Percentiles rank a stretch among this genome's conserved stretches.
Evolutionary conservation across 352 stramenopile genomes (phyloP).

Genomic region (Pythium rhizo-oryzae): DNA sequence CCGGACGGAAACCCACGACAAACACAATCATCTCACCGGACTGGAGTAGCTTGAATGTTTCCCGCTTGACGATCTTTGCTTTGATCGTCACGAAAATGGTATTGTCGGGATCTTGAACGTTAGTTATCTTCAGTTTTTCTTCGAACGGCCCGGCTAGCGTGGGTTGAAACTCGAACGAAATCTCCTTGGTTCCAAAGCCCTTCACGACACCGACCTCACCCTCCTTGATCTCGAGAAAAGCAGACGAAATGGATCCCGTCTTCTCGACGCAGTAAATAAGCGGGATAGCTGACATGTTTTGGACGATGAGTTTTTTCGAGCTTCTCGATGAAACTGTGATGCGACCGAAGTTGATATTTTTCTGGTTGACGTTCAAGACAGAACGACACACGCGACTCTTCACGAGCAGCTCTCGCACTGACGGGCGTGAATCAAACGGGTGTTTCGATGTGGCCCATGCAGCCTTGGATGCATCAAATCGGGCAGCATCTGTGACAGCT

Average conservation of each 20-base stretch:
- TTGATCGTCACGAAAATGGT: conserved; percentile 90
- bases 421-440: conserved; percentile 76
- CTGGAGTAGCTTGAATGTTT: conserved; percentile 90
- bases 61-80: conserved; percentile 86
- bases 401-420: conserved; percentile 82
- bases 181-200: conserved; percentile 86
- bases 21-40: conserved; percentile 48
- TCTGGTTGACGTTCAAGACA: conserved; percentile 91
- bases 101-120: conserved; percentile 89
- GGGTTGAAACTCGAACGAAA: conserved; percentile 89
- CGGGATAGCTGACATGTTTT: conserved; percentile 87
- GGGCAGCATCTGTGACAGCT: conserved; percentile 55
- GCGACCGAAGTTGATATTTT: conserved; percentile 92
- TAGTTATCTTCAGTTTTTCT: conserved; percentile 89
- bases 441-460: conserved; percentile 79
- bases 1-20: background rate
- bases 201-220: conserved; percentile 87
- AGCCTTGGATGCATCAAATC: conserved; percentile 60
- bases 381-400: conserved; percentile 88
- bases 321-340: conserved; percentile 87
- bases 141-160: conserved; percentile 86
- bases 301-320: conserved; percentile 83
- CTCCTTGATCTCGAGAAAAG: conserved; percentile 90
- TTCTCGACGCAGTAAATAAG: conserved; percentile 89
- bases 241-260: conserved; percentile 89